These are phyloP conservation scores for Raddia distichophylla DNA, from an alignment of 176 grass and related monocot species.

Conservation along the genomic window DNA sequence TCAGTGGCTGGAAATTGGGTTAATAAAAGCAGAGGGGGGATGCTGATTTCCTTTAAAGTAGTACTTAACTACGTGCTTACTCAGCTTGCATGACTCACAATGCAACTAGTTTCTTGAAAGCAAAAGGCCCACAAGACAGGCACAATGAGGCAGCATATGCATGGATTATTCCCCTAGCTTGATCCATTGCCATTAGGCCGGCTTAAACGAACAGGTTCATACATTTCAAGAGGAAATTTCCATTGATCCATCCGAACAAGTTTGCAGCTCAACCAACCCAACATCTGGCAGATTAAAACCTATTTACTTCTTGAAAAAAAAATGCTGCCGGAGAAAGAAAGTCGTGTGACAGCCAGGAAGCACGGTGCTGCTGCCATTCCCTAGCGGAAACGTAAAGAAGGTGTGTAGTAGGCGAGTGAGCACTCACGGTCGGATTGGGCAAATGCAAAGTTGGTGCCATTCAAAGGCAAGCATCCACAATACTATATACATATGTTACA, in stretches of 20 bases:
- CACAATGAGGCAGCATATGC: conserved; percentile 17
- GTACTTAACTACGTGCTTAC: not conserved
- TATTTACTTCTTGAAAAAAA: not conserved
- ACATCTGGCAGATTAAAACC: not conserved
- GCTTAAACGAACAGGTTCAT: not conserved
- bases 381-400: conserved; percentile 52
- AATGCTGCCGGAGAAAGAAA: not conserved
- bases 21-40: not conserved
- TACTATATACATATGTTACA: not conserved
- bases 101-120: conserved; percentile 9
- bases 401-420: conserved; percentile 45
- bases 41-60: not conserved
- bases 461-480: conserved; percentile 27
- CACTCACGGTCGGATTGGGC: not conserved
- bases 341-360: not conserved
- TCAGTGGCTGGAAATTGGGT: not conserved
- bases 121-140: not conserved
- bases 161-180: conserved; percentile 26
- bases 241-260: not conserved
- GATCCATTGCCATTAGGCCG: not conserved
- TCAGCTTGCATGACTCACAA: not conserved
- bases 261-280: not conserved
- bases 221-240: not conserved
- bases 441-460: conserved; percentile 26
- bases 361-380: conserved; percentile 19